A percentile compares a stretch with the other conserved stretches of the same genome.
Evolutionary conservation across 2,329 filamentous ascomycete species (phyloP).

Genomic region (Fusarium poae): DNA sequence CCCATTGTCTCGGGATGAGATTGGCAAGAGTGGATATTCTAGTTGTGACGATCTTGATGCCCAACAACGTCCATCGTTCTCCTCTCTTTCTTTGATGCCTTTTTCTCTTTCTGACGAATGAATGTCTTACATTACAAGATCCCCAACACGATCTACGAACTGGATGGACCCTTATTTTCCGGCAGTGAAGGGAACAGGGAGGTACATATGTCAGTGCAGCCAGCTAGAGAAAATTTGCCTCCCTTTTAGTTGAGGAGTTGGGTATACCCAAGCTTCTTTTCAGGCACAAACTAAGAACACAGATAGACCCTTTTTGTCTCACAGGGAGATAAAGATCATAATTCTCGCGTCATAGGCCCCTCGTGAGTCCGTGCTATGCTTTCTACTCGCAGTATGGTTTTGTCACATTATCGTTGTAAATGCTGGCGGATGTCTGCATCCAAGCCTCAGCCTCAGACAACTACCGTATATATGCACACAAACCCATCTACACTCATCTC

Average conservation of each 20-base stretch:
- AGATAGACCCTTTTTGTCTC: conserved; percentile 5
- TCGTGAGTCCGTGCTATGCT: conserved; percentile 1
- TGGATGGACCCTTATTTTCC: conserved; percentile 7
- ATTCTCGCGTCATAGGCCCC: background rate
- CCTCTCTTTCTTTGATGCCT: background rate
- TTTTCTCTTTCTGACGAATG: background rate
- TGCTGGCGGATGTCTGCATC: background rate
- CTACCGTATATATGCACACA: background rate
- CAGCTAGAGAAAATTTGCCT: background rate
- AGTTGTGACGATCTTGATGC: conserved; percentile 36
- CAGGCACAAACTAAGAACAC: background rate
- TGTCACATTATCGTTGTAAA: background rate
- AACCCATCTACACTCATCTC: conserved; percentile 28
- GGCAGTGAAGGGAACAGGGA: background rate
- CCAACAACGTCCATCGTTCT: conserved; percentile 12
- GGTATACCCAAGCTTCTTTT: conserved; percentile 1
- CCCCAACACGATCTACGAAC: background rate
- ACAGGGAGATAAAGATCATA: conserved; percentile 11
- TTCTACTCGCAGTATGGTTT: background rate
- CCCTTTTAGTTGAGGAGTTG: background rate
- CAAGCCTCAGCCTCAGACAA: background rate
- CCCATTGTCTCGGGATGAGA: conserved; percentile 27
- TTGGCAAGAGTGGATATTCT: conserved; percentile 3
- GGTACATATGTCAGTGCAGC: background rate
- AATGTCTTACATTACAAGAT: background rate